These are phyloP conservation scores for Xylariaceae sp. DNA, from an alignment of 2,329 filamentous ascomycete species.

Conservation along the genomic window DNA sequence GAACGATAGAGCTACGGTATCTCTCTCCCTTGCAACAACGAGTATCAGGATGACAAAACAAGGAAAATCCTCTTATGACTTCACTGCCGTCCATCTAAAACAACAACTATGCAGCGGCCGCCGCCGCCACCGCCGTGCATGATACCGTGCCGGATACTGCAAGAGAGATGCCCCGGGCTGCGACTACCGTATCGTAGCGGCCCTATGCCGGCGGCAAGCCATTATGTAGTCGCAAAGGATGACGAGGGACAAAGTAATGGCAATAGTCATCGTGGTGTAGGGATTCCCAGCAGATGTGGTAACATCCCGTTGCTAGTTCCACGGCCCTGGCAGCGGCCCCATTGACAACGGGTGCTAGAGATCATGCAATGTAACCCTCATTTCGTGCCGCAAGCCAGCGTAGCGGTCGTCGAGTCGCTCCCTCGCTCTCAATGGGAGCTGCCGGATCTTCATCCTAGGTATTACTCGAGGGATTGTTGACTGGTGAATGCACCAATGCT, in stretches of 20 bases:
- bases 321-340: no score
- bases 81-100: not conserved
- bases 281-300: no score
- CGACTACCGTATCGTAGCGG: constrained; percentile 1
- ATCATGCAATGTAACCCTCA: constrained; percentile 20
- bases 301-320: no score
- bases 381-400: constrained; percentile 15
- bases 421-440: no score
- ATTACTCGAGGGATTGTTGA: not conserved
- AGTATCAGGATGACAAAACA: not conserved
- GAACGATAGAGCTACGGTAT: no score
- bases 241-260: no score
- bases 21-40: no score
- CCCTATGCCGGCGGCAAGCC: constrained; percentile 21
- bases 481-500: not conserved
- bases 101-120: not conserved
- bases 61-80: constrained; percentile 1
- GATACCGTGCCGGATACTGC: not conserved
- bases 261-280: no score
- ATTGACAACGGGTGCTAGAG: not conserved
- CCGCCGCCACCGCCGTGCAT: constrained; percentile 1
- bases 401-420: not conserved
- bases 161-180: not conserved
- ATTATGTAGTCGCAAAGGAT: no score
- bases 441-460: no score